Evolutionary conservation across 1,139 yeast genomes (phyloP).

Genomic region (Nakaseomyces sp.): DNA sequence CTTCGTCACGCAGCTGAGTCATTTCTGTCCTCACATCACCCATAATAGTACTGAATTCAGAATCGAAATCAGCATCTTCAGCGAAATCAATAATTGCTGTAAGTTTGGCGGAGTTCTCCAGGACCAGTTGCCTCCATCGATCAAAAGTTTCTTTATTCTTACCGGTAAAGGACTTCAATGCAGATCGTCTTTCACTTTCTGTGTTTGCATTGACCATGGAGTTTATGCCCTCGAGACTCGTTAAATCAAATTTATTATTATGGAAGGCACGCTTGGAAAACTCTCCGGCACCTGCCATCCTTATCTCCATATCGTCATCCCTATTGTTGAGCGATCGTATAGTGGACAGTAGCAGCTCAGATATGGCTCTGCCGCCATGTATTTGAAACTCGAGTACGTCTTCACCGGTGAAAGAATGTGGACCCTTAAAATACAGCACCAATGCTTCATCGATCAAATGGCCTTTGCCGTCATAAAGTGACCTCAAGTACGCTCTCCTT

Average conservation of each 20-base stretch:
- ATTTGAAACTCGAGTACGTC: constrained; percentile 78
- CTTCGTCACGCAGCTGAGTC: constrained; percentile 35
- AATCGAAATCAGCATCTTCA: constrained; percentile 82
- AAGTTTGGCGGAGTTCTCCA: constrained; percentile 60
- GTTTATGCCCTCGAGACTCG: constrained; percentile 84
- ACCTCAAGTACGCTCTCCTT: constrained; percentile 49
- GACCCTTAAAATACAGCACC: constrained; percentile 58
- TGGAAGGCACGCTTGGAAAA: constrained; percentile 76
- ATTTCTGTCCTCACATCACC: constrained; percentile 46
- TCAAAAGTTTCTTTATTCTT: constrained; percentile 45
- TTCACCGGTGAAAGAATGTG: constrained; percentile 89
- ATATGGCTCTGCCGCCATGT: constrained; percentile 90
- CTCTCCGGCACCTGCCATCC: constrained; percentile 92
- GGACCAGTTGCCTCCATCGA: constrained; percentile 59
- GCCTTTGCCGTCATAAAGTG: constrained; percentile 34
- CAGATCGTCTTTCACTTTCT: constrained; percentile 72
- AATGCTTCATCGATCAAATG: constrained; percentile 67
- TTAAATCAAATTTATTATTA: constrained; percentile 59
- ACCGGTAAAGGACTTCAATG: constrained; percentile 68
- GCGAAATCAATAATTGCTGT: constrained; percentile 93
- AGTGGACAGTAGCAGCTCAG: constrained; percentile 56
- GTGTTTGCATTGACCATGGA: constrained; percentile 93
- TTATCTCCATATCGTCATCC: constrained; percentile 36
- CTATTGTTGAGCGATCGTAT: constrained; percentile 44
- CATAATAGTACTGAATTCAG: constrained; percentile 35